Conservation (phyloP, 1,284 basidiomycete genomes). For the Kalmanozyma brasiliensis region DNA sequence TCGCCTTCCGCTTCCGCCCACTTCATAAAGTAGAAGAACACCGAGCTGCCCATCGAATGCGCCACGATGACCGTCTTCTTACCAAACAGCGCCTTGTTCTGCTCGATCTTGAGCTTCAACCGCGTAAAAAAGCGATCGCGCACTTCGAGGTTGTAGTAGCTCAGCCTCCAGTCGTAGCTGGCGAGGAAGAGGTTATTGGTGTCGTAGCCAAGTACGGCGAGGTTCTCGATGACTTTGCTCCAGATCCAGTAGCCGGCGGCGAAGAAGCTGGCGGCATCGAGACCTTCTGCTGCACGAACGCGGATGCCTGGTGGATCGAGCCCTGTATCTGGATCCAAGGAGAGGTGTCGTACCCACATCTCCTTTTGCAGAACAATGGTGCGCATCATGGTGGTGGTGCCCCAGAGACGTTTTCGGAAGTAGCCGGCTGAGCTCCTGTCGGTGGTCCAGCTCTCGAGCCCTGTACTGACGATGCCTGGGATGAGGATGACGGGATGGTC, state of each 20-base stretch:
- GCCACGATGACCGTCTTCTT: slow-evolving; percentile 87
- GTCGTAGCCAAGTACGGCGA: slow-evolving; percentile 73
- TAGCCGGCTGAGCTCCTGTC: slow-evolving; percentile 46
- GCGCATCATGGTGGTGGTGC: slow-evolving; percentile 77
- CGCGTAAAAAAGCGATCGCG: slow-evolving; percentile 92
- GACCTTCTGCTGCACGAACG: slow-evolving; percentile 86
- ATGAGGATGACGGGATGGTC: slow-evolving; percentile 65
- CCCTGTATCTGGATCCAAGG: slow-evolving; percentile 87
- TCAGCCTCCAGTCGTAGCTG: slow-evolving; percentile 74
- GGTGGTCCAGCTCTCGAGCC: slow-evolving; percentile 66
- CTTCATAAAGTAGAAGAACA: slow-evolving; percentile 72
- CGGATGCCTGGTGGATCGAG: slow-evolving; percentile 90
- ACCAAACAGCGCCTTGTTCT: slow-evolving; percentile 77
- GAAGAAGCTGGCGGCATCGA: slow-evolving; percentile 83
- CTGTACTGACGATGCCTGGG: slow-evolving; percentile 65
- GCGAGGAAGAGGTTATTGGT: slow-evolving; percentile 64
- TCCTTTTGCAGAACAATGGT: slow-evolving; percentile 86
- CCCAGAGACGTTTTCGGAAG: slow-evolving; percentile 66
- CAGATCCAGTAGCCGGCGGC: slow-evolving; percentile 91
- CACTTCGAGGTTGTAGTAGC: slow-evolving; percentile 86
- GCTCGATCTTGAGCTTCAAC: slow-evolving; percentile 85
- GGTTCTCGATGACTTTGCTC: slow-evolving; percentile 81
- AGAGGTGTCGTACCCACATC: slow-evolving; percentile 87
- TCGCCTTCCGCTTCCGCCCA: slow-evolving; percentile 88
- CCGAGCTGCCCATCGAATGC: slow-evolving; percentile 73